Evolutionary conservation across 2,329 filamentous ascomycete species (phyloP).

Genomic region (Fusarium sp.): DNA sequence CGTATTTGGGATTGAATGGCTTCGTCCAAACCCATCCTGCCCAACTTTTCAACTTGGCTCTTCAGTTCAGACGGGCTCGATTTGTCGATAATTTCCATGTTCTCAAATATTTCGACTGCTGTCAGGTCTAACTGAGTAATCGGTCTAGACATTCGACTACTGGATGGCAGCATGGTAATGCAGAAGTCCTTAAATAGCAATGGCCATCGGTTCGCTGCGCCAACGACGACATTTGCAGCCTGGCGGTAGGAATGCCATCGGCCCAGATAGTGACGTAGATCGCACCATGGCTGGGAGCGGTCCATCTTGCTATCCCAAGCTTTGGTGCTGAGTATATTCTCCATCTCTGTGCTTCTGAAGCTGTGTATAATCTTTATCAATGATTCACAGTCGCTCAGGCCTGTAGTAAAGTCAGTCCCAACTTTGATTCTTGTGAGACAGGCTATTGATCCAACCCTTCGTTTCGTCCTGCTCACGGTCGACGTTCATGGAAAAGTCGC

Average conservation of each 20-base stretch:
- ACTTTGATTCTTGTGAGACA: too few species aligned
- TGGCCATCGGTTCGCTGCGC: slow-evolving; percentile 35
- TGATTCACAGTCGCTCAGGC: slow-evolving; percentile 30
- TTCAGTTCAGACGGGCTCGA: not conserved
- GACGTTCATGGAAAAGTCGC: not conserved
- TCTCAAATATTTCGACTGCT: not conserved
- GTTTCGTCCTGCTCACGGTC: not conserved
- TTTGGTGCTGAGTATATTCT: not conserved
- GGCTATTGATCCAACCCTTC: not conserved
- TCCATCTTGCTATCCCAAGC: slow-evolving; percentile 13
- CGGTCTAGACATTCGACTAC: slow-evolving; percentile 5
- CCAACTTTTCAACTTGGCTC: slow-evolving; percentile 24
- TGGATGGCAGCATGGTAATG: slow-evolving; percentile 45
- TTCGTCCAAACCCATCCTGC: slow-evolving; percentile 36
- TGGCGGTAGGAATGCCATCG: slow-evolving; percentile 45
- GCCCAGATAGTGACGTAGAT: slow-evolving; percentile 46
- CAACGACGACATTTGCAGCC: slow-evolving; percentile 33
- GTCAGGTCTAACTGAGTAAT: slow-evolving; percentile 11
- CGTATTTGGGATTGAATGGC: slow-evolving; percentile 26
- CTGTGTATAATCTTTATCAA: slow-evolving; percentile 34
- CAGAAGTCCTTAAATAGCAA: slow-evolving; percentile 47
- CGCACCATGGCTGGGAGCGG: slow-evolving; percentile 34
- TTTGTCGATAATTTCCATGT: not conserved
- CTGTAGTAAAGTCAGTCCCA: slow-evolving; percentile 5
- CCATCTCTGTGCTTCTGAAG: not conserved